Percentiles rank a stretch among this genome's conserved stretches.
phyloP scores from a whole-genome alignment of 768 basidiomycete species.

The Auriscalpium orientale region DNA sequence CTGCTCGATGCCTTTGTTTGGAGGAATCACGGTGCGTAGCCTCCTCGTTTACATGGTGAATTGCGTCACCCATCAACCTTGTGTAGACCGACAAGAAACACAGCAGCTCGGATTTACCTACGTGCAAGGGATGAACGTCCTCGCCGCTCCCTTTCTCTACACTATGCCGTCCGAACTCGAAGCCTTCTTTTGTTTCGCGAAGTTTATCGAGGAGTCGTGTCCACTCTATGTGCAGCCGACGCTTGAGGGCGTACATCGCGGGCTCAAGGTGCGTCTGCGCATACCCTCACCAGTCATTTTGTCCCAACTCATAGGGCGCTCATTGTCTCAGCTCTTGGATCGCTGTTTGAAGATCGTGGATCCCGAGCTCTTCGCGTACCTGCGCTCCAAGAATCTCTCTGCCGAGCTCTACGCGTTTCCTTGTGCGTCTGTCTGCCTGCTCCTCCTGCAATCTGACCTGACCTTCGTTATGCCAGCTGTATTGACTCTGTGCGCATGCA shows the following conservation, averaged over 20 bases:
- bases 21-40: slow-evolving; percentile 70
- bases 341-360: slow-evolving; percentile 89
- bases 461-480: slow-evolving; percentile 48
- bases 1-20: slow-evolving; percentile 98
- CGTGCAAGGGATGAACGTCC: slow-evolving; percentile 98
- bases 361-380: slow-evolving; percentile 69
- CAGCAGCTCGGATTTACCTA: slow-evolving; percentile 89
- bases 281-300: not conserved
- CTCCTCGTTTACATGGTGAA: no score
- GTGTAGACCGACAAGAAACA: slow-evolving; percentile 63
- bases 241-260: slow-evolving; percentile 90
- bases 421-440: slow-evolving; percentile 44
- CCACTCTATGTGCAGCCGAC: slow-evolving; percentile 97
- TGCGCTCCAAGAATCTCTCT: slow-evolving; percentile 84
- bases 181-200: slow-evolving; percentile 93
- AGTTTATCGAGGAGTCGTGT: slow-evolving; percentile 91
- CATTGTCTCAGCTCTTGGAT: slow-evolving; percentile 69
- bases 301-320: not conserved
- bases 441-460: not conserved
- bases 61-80: not conserved
- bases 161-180: slow-evolving; percentile 98
- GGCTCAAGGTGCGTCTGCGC: slow-evolving; percentile 65
- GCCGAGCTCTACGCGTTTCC: slow-evolving; percentile 98
- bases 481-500: slow-evolving; percentile 92
- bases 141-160: slow-evolving; percentile 96